Conservation (phyloP, 2,329 filamentous ascomycete genomes). For the Epichloe gansuensis region DNA sequence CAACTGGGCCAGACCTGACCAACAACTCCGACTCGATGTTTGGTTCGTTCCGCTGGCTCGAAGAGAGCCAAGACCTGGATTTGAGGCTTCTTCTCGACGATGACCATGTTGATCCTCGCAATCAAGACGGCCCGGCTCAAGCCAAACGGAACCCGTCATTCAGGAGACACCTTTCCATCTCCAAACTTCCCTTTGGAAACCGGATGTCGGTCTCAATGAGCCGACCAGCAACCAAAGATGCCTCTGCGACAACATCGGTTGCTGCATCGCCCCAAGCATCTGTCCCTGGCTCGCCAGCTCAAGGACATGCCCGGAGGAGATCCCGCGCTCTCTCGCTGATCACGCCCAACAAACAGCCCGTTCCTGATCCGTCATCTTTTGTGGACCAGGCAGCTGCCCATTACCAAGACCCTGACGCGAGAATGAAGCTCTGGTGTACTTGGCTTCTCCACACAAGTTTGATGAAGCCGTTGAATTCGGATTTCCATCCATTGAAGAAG, state of each 20-base stretch:
- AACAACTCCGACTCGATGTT: conserved; percentile 40
- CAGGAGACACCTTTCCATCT: conserved; percentile 60
- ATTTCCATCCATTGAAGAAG: conserved; percentile 57
- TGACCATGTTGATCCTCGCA: conserved; percentile 51
- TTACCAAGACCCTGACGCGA: conserved; percentile 82
- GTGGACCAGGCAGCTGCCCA: conserved; percentile 66
- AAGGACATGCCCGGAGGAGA: conserved; percentile 32
- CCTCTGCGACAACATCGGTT: conserved; percentile 17
- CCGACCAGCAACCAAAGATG: conserved; percentile 34
- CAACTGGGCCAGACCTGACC: conserved; percentile 6
- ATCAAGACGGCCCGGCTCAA: conserved; percentile 30
- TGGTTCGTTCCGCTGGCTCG: conserved; percentile 61
- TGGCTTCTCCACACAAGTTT: conserved; percentile 86
- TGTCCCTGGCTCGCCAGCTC: conserved; percentile 10
- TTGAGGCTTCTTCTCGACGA: conserved; percentile 55
- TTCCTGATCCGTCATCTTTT: conserved; percentile 12
- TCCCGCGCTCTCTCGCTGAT: conserved; percentile 46
- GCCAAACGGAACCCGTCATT: conserved; percentile 47
- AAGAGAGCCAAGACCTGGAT: conserved; percentile 61
- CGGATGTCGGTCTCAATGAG: conserved; percentile 40
- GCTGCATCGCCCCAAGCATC: conserved; percentile 13
- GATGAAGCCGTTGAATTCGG: conserved; percentile 92
- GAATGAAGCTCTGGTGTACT: conserved; percentile 76
- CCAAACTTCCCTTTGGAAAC: conserved; percentile 46
- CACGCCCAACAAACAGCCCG: conserved; percentile 29